phyloP scores from a whole-genome alignment of 1,284 basidiomycete genomes.

The Puccinia triticina region DNA sequence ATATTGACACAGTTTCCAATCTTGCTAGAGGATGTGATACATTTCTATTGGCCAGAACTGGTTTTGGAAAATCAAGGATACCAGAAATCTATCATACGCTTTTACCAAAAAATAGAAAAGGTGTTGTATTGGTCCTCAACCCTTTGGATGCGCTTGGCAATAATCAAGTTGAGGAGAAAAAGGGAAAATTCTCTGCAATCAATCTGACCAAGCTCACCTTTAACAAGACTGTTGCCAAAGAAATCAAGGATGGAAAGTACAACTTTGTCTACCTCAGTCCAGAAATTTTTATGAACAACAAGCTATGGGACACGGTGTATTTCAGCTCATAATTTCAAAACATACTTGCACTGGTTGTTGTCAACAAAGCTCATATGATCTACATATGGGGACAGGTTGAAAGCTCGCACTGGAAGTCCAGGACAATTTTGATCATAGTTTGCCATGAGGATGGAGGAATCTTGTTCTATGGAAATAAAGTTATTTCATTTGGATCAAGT shows the following conservation, averaged over 20 bases:
- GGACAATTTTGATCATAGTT: too few relatives aligned
- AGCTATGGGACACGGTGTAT: background rate
- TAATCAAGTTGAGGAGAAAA: conserved; percentile 5
- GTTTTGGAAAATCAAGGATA: conserved; percentile 2
- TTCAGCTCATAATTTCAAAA: background rate
- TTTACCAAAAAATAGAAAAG: background rate
- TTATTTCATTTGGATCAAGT: too few relatives aligned
- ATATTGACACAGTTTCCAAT: background rate
- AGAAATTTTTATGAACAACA: background rate
- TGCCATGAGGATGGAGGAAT: too few relatives aligned
- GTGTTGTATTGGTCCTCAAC: background rate
- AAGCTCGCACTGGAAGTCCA: too few relatives aligned
- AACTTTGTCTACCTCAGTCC: background rate
- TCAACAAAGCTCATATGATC: too few relatives aligned
- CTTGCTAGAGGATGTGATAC: background rate
- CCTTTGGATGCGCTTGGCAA: background rate
- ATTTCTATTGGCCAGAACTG: background rate
- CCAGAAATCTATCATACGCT: background rate
- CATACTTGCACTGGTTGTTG: background rate
- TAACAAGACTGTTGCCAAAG: background rate
- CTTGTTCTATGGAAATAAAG: too few relatives aligned
- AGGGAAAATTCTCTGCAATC: background rate
- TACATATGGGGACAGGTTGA: too few relatives aligned
- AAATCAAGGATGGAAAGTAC: background rate
- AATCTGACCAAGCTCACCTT: background rate